Base-by-base conservation (phyloP, 179 eudicot genomes). In the Corrigiola litoralis region DNA sequence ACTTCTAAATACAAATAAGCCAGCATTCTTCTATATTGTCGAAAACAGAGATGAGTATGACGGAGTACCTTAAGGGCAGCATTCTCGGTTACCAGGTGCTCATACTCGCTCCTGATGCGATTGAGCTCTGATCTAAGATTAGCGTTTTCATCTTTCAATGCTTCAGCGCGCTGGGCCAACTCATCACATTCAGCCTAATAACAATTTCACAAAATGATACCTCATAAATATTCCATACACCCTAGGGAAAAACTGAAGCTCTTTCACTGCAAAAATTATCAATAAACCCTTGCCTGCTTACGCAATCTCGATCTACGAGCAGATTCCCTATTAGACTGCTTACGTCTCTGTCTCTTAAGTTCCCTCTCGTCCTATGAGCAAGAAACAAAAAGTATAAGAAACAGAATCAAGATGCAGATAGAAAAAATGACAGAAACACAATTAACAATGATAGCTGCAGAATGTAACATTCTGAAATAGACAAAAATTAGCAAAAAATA, bases 291-390 rank as follows among this genome's bases (percentile, higher is more conserved):
- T 76, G 79, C 98, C 96, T 92, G 98, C 81, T 92, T 89, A 44
- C 98, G 87, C 79, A 92, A 71, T 76, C 98, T 89, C 58, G 98
- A 92, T 58, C 96, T 74, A 27, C 98, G 95, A 62, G 98, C 98
- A 65, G 98, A 89, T 81, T 92, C 98, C 78, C 98, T 79, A 78
- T 92, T 89, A 16, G 98, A 89, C 77, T 92, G 98, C 75, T 92
- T 92, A 61, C 98, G 84, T 80, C 86, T 82, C 79, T 92, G 95
- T 70, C 85, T 84, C 71, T 92, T 92, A 27, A 92, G 80, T 76
- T 92, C 98, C 71, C 95, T 87, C 77, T 89, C 98, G 77, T 92
- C 98, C 98, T 92, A 72, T 29, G 75, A 54, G 44, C 61, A 40
- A 72, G 46, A 47, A 21, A 31, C 25, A 42, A 20, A 34, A 7